A percentile compares a stretch with the other conserved stretches of the same genome.
Conservation (phyloP, 2,329 filamentous ascomycete genomes). For the Ophiostoma triangulosporum region DNA sequence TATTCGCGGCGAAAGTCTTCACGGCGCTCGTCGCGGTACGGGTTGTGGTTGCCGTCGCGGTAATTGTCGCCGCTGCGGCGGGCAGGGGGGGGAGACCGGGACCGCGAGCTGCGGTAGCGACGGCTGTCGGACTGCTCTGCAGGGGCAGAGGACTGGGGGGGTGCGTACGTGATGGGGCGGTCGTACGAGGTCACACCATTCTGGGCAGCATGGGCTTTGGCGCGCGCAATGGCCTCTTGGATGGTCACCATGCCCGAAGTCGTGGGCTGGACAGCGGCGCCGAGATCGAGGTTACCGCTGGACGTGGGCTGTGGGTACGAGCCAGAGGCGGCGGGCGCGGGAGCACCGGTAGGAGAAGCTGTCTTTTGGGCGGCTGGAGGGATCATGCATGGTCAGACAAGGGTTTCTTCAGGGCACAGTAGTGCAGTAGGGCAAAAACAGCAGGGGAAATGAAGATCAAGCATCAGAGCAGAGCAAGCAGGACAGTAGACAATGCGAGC, state of each 20-base stretch:
- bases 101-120: slow-evolving; percentile 52
- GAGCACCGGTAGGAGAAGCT: slow-evolving; percentile 6
- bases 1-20: slow-evolving; percentile 36
- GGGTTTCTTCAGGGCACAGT: not conserved
- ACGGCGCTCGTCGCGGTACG: slow-evolving; percentile 40
- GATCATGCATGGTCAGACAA: slow-evolving; percentile 12
- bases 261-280: slow-evolving; percentile 57
- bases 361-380: slow-evolving; percentile 15
- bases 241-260: slow-evolving; percentile 74
- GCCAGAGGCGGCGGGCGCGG: slow-evolving; percentile 16
- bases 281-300: slow-evolving; percentile 68
- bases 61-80: slow-evolving; percentile 35
- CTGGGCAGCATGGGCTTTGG: slow-evolving; percentile 67
- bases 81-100: slow-evolving; percentile 51
- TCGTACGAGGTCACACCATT: slow-evolving; percentile 57
- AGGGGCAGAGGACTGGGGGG: slow-evolving; percentile 18
- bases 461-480: not conserved
- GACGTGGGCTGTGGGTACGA: slow-evolving; percentile 49
- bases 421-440: not conserved
- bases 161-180: slow-evolving; percentile 34
- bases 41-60: slow-evolving; percentile 29
- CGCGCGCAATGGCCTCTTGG: slow-evolving; percentile 72
- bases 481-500: not conserved
- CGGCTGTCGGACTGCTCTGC: slow-evolving; percentile 28
- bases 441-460: not conserved